A percentile compares a stretch with the other conserved stretches of the same genome.
Conservation (phyloP, 495 filamentous ascomycete species). For the Thermochaetoides thermophila region DNA sequence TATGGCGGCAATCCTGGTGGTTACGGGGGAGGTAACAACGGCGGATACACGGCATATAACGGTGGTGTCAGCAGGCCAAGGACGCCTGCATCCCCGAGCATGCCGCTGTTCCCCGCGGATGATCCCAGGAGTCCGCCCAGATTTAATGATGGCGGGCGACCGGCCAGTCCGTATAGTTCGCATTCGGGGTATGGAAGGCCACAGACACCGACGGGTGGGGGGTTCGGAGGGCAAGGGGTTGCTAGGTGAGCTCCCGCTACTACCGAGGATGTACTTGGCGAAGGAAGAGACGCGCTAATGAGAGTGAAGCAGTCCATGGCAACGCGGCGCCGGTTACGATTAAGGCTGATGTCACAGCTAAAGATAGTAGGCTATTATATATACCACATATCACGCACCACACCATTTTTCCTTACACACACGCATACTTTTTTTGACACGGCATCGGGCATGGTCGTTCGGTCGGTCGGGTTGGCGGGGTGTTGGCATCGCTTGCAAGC, state of each 20-base stretch:
- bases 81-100: constrained; percentile 49
- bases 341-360: too few relatives aligned
- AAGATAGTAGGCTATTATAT: too few relatives aligned
- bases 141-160: constrained; percentile 6
- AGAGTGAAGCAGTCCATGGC: constrained; percentile 8
- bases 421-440: too few relatives aligned
- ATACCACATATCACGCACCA: too few relatives aligned
- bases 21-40: too few relatives aligned
- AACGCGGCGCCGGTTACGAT: constrained; percentile 8
- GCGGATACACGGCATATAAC: too few relatives aligned
- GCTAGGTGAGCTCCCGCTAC: constrained; percentile 22
- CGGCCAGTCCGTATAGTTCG: constrained; percentile 7
- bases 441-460: too few relatives aligned
- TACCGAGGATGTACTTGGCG: constrained; percentile 24
- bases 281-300: constrained; percentile 18
- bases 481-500: too few relatives aligned
- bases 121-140: constrained; percentile 10
- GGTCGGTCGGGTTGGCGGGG: too few relatives aligned
- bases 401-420: too few relatives aligned
- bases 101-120: constrained; percentile 43
- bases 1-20: too few relatives aligned
- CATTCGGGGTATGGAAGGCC: neutral
- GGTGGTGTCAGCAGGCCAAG: constrained; percentile 21
- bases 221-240: constrained; percentile 5
- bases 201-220: constrained; percentile 5